These are phyloP conservation scores for Limonomyces culmigenus DNA, from an alignment of 1,284 basidiomycete species.

Conservation along the genomic window DNA sequence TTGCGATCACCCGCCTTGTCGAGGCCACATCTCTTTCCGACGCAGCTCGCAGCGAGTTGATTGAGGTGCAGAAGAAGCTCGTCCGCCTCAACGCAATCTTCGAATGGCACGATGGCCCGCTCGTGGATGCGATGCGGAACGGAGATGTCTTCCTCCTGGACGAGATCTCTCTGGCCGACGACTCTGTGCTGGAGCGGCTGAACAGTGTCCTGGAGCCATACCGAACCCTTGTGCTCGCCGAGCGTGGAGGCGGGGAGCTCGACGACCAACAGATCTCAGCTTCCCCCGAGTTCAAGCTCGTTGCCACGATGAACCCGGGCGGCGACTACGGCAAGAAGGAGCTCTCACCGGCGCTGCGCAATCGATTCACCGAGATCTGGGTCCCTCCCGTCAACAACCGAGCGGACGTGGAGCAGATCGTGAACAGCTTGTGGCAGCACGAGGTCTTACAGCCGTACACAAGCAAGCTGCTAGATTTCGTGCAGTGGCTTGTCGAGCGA, in stretches of 20 bases:
- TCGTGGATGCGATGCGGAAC: slow-evolving; percentile 79
- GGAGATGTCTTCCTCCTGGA: slow-evolving; percentile 88
- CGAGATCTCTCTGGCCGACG: slow-evolving; percentile 96
- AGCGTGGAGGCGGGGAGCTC: slow-evolving; percentile 68
- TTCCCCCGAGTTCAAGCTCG: slow-evolving; percentile 61
- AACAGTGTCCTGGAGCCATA: slow-evolving; percentile 93
- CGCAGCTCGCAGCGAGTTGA: slow-evolving; percentile 13
- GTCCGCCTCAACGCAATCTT: slow-evolving; percentile 60
- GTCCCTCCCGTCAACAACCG: slow-evolving; percentile 77
- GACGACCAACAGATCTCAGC: slow-evolving; percentile 51
- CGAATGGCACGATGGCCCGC: slow-evolving; percentile 93
- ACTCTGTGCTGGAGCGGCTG: slow-evolving; percentile 93
- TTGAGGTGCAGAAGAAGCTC: slow-evolving; percentile 19
- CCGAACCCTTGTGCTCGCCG: slow-evolving; percentile 83
- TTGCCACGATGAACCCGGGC: slow-evolving; percentile 99
- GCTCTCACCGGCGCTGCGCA: slow-evolving; percentile 89
- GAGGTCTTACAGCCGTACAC: slow-evolving; percentile 46
- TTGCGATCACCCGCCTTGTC: slow-evolving; percentile 13
- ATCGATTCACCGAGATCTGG: slow-evolving; percentile 99
- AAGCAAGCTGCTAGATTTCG: slow-evolving; percentile 58
- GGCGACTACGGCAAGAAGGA: slow-evolving; percentile 99
- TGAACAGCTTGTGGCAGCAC: slow-evolving; percentile 56
- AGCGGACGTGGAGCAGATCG: slow-evolving; percentile 67
- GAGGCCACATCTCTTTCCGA: slow-evolving; percentile 15
- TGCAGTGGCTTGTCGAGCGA: slow-evolving; percentile 60